A percentile compares a stretch with the other conserved stretches of the same genome.
Evolutionary conservation across 352 stramenopile genomes (phyloP).

Genomic region (Phytophthora kernoviae): DNA sequence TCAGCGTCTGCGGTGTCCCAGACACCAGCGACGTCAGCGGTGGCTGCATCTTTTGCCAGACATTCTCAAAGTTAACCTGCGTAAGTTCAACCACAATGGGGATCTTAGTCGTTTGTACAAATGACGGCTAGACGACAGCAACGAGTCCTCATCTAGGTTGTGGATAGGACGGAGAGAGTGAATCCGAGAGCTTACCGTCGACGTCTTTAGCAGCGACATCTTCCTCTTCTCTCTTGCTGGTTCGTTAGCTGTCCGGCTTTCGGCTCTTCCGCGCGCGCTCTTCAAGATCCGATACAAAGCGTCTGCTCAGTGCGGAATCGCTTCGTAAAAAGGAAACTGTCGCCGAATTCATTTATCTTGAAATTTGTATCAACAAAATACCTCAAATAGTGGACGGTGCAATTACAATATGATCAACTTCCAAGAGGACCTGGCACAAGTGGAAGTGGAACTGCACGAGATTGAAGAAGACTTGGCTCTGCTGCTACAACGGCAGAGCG

Average conservation of each 20-base stretch:
- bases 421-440: constrained; percentile 45
- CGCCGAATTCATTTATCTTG: neutral
- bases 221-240: neutral
- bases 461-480: constrained; percentile 60
- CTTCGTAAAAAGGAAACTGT: constrained; percentile 22
- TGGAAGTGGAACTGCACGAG: constrained; percentile 59
- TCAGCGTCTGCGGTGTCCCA: constrained; percentile 65
- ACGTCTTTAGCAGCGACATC: constrained; percentile 87
- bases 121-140: constrained; percentile 2
- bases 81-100: constrained; percentile 15
- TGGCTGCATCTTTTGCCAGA: constrained; percentile 85
- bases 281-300: constrained; percentile 36
- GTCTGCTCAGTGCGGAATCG: constrained; percentile 19
- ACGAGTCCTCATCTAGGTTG: neutral
- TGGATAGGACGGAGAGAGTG: neutral
- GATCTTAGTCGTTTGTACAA: neutral
- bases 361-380: neutral
- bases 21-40: constrained; percentile 78
- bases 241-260: constrained; percentile 39
- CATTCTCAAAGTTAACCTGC: constrained; percentile 86
- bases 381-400: neutral
- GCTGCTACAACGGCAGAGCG: constrained; percentile 55
- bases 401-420: constrained; percentile 29
- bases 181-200: constrained; percentile 44
- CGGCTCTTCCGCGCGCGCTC: neutral